Base-by-base conservation (phyloP, 1,284 basidiomycete species). In the Boletus holoroseus region DNA sequence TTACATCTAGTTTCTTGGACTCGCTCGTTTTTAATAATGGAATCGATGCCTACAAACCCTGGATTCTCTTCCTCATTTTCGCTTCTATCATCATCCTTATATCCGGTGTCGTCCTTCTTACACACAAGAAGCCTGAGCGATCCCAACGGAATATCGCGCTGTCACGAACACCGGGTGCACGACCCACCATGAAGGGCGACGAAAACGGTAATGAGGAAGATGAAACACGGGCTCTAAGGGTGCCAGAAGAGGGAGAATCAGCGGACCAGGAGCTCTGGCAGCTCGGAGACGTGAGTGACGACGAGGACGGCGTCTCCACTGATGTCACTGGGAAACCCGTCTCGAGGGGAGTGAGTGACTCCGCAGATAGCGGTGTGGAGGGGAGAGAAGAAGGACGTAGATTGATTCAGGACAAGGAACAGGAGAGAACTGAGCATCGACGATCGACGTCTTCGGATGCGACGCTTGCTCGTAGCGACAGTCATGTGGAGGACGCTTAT, bases 51-150 rank as follows among this genome's bases (percentile, higher is more conserved):
- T 96, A 94, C 68, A 76, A 85, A 51, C 77, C 84, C 15, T 94
- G 91, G 90, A 83, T 85, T 1, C 79, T 94, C 18, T 87, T 93
- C 71, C 77, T 90, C 44, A 90, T 94, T 55, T 92, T 90, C 63
- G 68, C 84, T 39, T 91, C 90, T 1, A 93, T 96, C 58, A 70
- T 81, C 34, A 76, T 94, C 39, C 82, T 96, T 50, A 86, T 96
- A 41, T 81, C 78, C 0, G 93, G 93, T 4, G 93, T 96, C 36
- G 85, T 94, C 27, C 77, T 91, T 5, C 74, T 92, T 32, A 91
- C 88, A 5, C 81, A 86, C 70, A 89, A 91, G 72, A 91, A 91
- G 61, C 88, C 88, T 0, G 88, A 88, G 44, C 69, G 62, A 43
- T 57, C 60, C 1, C 55, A 58, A 50, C 57, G 48, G 24, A 58